A percentile compares a stretch with the other conserved stretches of the same genome.
These are phyloP conservation scores for Saccharomyces hybrid DNA, from an alignment of 1,139 yeast species.

Conservation along the genomic window DNA sequence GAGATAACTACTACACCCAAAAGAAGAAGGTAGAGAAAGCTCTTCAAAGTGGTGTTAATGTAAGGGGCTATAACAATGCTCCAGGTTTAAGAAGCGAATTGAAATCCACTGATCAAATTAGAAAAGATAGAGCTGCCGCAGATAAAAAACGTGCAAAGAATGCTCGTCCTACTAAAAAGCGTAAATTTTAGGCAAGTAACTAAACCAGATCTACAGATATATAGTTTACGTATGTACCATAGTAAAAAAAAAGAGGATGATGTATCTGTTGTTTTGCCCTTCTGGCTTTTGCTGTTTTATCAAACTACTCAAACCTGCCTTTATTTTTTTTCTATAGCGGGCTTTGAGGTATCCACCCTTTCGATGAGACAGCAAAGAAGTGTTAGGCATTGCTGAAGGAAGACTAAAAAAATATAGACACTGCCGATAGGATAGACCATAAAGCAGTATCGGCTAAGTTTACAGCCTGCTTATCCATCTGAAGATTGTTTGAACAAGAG, in stretches of 20 bases:
- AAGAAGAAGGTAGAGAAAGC: constrained; percentile 81
- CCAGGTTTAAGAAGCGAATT: constrained; percentile 54
- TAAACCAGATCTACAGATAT: background rate
- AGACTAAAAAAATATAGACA: background rate
- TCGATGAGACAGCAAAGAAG: background rate
- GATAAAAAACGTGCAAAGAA: constrained; percentile 79
- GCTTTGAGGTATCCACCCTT: background rate
- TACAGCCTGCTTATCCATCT: background rate
- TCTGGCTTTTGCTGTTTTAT: too few relatives aligned
- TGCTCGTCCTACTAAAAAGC: constrained; percentile 64
- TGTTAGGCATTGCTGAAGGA: background rate
- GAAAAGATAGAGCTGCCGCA: constrained; percentile 63
- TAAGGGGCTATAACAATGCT: constrained; percentile 56
- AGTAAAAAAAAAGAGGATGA: background rate
- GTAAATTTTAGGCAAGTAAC: constrained; percentile 21
- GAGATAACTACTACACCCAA: constrained; percentile 82
- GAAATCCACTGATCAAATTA: constrained; percentile 62
- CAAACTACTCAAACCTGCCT: too few relatives aligned
- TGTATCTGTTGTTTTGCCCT: background rate
- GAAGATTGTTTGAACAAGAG: background rate
- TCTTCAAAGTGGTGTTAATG: constrained; percentile 60
- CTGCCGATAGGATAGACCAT: too few relatives aligned
- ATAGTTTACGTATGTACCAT: constrained; percentile 1
- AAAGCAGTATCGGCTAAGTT: too few relatives aligned
- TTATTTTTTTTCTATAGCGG: background rate